Percentiles rank a stretch among this genome's conserved stretches.
These are phyloP conservation scores for Nepenthes alata DNA, from an alignment of 179 eudicot species.

Conservation along the genomic window DNA sequence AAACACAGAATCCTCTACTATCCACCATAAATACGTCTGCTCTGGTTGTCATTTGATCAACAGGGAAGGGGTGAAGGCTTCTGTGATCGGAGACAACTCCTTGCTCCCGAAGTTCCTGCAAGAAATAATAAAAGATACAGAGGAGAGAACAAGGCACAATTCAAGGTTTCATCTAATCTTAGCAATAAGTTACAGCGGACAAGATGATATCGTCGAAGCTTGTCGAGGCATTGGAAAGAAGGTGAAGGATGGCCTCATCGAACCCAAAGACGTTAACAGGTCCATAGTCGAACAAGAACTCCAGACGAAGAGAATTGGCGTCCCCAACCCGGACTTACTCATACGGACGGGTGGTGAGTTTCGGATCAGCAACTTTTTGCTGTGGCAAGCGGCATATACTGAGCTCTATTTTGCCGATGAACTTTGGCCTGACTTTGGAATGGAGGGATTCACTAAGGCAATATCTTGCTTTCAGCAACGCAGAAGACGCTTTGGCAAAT, in stretches of 20 bases:
- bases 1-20: too few species aligned
- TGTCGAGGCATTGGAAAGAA: slow-evolving; percentile 37
- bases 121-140: slow-evolving; percentile 15
- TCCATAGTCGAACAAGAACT: slow-evolving; percentile 31
- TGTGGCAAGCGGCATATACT: slow-evolving; percentile 54
- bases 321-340: slow-evolving; percentile 37
- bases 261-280: slow-evolving; percentile 36
- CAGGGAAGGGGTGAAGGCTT: slow-evolving; percentile 25
- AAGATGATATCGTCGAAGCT: slow-evolving; percentile 43
- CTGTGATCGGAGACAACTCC: slow-evolving; percentile 40
- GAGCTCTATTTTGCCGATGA: slow-evolving; percentile 36
- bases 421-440: slow-evolving; percentile 58
- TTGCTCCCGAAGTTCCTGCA: slow-evolving; percentile 23
- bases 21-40: too few species aligned
- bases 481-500: slow-evolving; percentile 36
- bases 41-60: too few species aligned
- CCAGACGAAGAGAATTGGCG: slow-evolving; percentile 25
- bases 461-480: slow-evolving; percentile 35
- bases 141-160: slow-evolving; percentile 27
- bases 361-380: slow-evolving; percentile 38
- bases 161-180: slow-evolving; percentile 28
- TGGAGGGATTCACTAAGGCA: slow-evolving; percentile 33
- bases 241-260: slow-evolving; percentile 34
- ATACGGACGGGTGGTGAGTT: slow-evolving; percentile 52
- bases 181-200: slow-evolving; percentile 45